Base-by-base conservation (phyloP, 768 basidiomycete genomes). In the Leccinum boreale region DNA sequence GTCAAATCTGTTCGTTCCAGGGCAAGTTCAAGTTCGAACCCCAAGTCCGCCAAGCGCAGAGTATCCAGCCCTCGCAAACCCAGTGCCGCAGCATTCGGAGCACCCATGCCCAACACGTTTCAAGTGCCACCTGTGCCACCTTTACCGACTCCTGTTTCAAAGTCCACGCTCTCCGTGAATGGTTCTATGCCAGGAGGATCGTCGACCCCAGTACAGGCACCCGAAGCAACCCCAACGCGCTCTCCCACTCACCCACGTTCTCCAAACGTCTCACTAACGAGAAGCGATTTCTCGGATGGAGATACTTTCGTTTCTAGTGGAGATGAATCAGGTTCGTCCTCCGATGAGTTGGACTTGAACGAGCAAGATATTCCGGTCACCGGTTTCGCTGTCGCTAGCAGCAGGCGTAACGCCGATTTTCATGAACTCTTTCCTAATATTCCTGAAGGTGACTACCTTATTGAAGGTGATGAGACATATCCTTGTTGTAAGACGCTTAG, bases 331-430 rank as follows among this genome's bases (percentile, higher is more conserved):
- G 59, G 66, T 51, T 73, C 77, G 48, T 67, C 52, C 58, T 58
- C 70, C 26, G 70, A 77, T 56, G 74, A 75, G 54, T 58, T 75
- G 46, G 70, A 69, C 59, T 59, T 73, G 45, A 65, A 72, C 48
- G 69, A 67, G 51, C 85, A 88, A 54, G 90, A 92, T 66, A 92
- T 93, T 14, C 89, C 95, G 2, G 92, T 98, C 5, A 96, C 93
- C 6, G 95, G 96, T 3, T 99, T 98, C 70, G 95, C 97, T 0
- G 95, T 98, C 21, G 97, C 96, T 9, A 97, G 93, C 72, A 92
- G 86, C 65, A 93, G 92, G 70, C 77, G 97, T 54, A 98, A 98
- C 67, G 85, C 89, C 3, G 96, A 98, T 68, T 99, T 99, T 71
- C 97, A 99, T 67, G 90, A 94, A 62, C 71, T 98, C 66, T 98